phyloP scores from a whole-genome alignment of 2,329 filamentous ascomycete genomes.

The Fusarium redolens region DNA sequence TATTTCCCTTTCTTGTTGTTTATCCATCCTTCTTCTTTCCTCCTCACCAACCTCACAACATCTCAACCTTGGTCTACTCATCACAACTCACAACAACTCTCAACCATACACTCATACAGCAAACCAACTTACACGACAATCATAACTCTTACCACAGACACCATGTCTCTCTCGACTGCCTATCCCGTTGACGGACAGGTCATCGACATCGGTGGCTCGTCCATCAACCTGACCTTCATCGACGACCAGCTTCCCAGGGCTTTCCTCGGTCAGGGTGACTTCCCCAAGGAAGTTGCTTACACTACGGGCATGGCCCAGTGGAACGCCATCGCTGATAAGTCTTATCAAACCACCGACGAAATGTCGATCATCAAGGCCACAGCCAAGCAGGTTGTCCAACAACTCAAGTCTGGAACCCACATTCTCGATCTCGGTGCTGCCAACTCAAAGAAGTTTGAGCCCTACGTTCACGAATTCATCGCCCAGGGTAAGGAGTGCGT shows the following conservation, averaged over 20 bases:
- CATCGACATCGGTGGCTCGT: conserved; percentile 39
- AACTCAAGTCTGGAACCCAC: conserved; percentile 21
- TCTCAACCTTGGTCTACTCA: not conserved
- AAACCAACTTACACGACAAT: too few species aligned
- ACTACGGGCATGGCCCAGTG: conserved; percentile 36
- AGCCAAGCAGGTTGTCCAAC: conserved; percentile 16
- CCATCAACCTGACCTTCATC: conserved; percentile 14
- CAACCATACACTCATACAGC: fast-evolving
- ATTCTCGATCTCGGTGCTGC: conserved; percentile 42
- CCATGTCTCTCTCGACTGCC: not conserved
- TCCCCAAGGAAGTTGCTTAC: conserved; percentile 45
- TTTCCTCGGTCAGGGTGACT: conserved; percentile 30
- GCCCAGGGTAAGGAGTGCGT: conserved; percentile 33
- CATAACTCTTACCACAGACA: not conserved
- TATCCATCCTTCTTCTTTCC: not conserved
- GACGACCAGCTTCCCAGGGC: conserved; percentile 32
- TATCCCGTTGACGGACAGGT: not conserved
- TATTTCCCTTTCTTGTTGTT: fast-evolving
- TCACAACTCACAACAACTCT: not conserved
- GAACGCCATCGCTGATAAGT: conserved; percentile 21
- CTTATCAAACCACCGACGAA: conserved; percentile 39
- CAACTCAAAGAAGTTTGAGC: conserved; percentile 38
- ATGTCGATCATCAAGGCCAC: conserved; percentile 38
- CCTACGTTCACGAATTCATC: conserved; percentile 35
- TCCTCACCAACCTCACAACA: not conserved